Conservation (phyloP, 164 flowering plant species). For the Protea cynaroides region DNA sequence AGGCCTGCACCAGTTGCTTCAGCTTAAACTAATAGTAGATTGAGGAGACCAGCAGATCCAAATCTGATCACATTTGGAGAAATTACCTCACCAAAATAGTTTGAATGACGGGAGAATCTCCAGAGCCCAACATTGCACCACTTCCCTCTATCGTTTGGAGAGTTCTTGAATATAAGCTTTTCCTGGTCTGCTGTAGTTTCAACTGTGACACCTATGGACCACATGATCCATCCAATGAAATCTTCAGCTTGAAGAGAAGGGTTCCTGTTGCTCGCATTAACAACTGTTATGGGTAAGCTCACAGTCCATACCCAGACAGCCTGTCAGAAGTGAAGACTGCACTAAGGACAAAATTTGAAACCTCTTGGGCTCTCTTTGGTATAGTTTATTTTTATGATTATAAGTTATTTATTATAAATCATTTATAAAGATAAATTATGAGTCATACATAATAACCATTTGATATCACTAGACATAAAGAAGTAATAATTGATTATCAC, state of each 20-base stretch:
- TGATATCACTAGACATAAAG: too few species aligned
- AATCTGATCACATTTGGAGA: not conserved
- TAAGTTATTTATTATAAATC: too few species aligned
- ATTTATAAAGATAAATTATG: too few species aligned
- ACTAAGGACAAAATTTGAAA: constrained; percentile 1
- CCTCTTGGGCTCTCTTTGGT: not conserved
- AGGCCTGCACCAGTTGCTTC: not conserved
- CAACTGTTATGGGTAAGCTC: constrained; percentile 87
- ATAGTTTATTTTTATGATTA: too few species aligned
- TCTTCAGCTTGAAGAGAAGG: constrained; percentile 59
- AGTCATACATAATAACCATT: too few species aligned
- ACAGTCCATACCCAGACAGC: constrained; percentile 99
- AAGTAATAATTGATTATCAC: too few species aligned
- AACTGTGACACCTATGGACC: constrained; percentile 55
- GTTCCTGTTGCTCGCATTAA: constrained; percentile 65
- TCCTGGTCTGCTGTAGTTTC: constrained; percentile 94
- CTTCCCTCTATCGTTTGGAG: constrained; percentile 76
- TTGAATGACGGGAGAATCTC: constrained; percentile 84
- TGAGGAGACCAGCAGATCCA: not conserved
- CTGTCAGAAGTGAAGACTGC: constrained; percentile 31
- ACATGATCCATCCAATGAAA: constrained; percentile 85
- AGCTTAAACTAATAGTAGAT: constrained; percentile 6
- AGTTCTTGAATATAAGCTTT: constrained; percentile 67
- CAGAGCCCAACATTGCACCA: constrained; percentile 90
- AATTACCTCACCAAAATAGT: constrained; percentile 93